These are phyloP conservation scores for Sequoiadendron giganteum DNA, from an alignment of 75 land plant genomes.

Conservation along the genomic window DNA sequence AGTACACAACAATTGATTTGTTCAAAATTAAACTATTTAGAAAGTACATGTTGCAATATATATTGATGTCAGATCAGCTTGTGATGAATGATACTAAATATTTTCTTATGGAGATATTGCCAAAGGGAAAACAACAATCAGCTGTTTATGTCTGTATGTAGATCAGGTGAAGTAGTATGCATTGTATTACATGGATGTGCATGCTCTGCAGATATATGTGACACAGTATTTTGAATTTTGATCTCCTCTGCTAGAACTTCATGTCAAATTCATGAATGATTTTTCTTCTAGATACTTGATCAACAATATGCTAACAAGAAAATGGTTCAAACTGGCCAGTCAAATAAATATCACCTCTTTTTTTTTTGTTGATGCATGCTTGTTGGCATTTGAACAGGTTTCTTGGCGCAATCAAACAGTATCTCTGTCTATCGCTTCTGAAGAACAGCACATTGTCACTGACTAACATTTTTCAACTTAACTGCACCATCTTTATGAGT, in stretches of 20 bases:
- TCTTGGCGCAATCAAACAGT: slow-evolving; percentile 67
- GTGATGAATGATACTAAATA: not conserved
- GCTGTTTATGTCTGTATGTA: not conserved
- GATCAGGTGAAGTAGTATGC: not conserved
- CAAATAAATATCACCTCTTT: not conserved
- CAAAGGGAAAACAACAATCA: not conserved
- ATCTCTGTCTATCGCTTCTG: slow-evolving; percentile 70
- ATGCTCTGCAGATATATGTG: not conserved
- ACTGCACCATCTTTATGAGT: slow-evolving; percentile 70
- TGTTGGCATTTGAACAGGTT: slow-evolving; percentile 44
- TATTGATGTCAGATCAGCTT: not conserved
- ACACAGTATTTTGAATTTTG: not conserved
- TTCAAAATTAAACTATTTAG: not conserved
- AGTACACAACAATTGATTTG: not conserved
- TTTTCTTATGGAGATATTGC: not conserved
- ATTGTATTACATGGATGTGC: not conserved
- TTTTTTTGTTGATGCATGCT: not conserved
- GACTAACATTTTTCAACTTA: slow-evolving; percentile 72
- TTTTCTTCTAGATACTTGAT: not conserved
- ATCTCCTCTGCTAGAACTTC: not conserved
- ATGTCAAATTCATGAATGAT: not conserved
- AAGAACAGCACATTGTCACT: slow-evolving; percentile 74
- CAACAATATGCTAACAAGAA: not conserved
- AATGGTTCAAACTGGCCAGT: not conserved
- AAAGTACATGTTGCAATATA: not conserved